Evolutionary conservation across 1,139 yeast genomes (phyloP).

Genomic region (Taphrina communis): DNA sequence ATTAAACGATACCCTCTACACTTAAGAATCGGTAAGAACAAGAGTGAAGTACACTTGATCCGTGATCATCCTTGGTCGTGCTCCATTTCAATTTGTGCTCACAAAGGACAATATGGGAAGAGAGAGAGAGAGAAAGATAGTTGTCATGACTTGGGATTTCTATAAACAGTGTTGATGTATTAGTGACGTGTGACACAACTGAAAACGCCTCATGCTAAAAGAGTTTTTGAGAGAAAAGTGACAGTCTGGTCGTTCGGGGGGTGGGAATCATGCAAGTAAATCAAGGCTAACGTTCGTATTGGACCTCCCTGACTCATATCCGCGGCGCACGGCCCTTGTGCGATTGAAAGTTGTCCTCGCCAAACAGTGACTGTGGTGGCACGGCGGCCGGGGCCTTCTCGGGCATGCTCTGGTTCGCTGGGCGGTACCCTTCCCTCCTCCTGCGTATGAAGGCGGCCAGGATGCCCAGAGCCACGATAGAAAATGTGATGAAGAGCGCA

Average conservation of each 20-base stretch:
- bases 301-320: constrained; percentile 1
- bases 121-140: no score
- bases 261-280: constrained; percentile 2
- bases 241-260: background rate
- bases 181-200: background rate
- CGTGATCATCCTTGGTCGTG: no score
- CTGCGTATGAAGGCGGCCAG: constrained; percentile 60
- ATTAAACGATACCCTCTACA: background rate
- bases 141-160: background rate
- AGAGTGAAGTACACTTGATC: no score
- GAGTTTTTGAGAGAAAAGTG: no score
- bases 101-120: no score
- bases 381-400: constrained; percentile 15
- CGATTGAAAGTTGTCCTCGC: constrained; percentile 25
- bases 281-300: background rate
- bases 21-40: no score
- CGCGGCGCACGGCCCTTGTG: constrained; percentile 18
- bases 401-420: constrained; percentile 32
- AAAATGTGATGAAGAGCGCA: constrained; percentile 77
- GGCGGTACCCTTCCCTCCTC: constrained; percentile 55
- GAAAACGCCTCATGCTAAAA: no score
- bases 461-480: constrained; percentile 69
- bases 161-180: background rate
- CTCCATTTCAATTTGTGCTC: no score
- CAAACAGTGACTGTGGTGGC: constrained; percentile 30